A percentile compares a stretch with the other conserved stretches of the same genome.
These are phyloP conservation scores for Dioscorea zingiberensis DNA, from an alignment of 106 monocot species.

Conservation along the genomic window DNA sequence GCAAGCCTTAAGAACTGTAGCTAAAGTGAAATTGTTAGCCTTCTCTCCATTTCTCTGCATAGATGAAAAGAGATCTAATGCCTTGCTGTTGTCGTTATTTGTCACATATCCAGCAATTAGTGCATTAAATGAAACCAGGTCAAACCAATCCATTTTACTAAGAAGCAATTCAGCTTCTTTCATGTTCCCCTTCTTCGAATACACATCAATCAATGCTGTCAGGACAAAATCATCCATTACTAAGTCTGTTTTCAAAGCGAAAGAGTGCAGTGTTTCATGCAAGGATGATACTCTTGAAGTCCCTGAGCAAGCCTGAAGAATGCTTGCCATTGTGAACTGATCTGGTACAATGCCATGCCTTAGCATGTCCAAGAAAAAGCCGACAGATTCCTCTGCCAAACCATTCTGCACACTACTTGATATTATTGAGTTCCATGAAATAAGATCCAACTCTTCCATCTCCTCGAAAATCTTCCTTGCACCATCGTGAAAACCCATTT, in stretches of 20 bases:
- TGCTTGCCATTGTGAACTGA: slow-evolving; percentile 51
- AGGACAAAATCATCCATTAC: slow-evolving; percentile 40
- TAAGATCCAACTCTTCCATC: slow-evolving; percentile 39
- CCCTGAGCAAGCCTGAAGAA: slow-evolving; percentile 39
- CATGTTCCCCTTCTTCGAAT: slow-evolving; percentile 44
- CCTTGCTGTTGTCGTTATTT: slow-evolving; percentile 14
- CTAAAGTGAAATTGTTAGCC: slow-evolving; percentile 39
- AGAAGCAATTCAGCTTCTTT: slow-evolving; percentile 36
- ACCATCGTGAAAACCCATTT: slow-evolving; percentile 21
- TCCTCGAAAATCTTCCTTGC: slow-evolving; percentile 48
- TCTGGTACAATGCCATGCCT: slow-evolving; percentile 35
- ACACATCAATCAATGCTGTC: slow-evolving; percentile 58
- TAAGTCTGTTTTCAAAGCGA: slow-evolving; percentile 34
- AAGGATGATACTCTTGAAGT: slow-evolving; percentile 3
- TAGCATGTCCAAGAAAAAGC: slow-evolving; percentile 37
- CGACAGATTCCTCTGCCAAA: slow-evolving; percentile 26
- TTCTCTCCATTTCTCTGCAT: slow-evolving; percentile 19
- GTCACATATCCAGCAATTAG: slow-evolving; percentile 49
- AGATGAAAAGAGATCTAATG: slow-evolving; percentile 35
- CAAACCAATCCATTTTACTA: slow-evolving; percentile 28
- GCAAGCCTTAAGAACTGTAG: slow-evolving; percentile 65
- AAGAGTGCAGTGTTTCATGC: slow-evolving; percentile 41
- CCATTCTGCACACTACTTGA: slow-evolving; percentile 32
- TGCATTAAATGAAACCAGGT: slow-evolving; percentile 58
- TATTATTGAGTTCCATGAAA: slow-evolving; percentile 81